Evolutionary conservation across 305 asterid species (phyloP), one percentile per base, ranked within the genome.

Genomic region (Fraxinus sp.): DNA sequence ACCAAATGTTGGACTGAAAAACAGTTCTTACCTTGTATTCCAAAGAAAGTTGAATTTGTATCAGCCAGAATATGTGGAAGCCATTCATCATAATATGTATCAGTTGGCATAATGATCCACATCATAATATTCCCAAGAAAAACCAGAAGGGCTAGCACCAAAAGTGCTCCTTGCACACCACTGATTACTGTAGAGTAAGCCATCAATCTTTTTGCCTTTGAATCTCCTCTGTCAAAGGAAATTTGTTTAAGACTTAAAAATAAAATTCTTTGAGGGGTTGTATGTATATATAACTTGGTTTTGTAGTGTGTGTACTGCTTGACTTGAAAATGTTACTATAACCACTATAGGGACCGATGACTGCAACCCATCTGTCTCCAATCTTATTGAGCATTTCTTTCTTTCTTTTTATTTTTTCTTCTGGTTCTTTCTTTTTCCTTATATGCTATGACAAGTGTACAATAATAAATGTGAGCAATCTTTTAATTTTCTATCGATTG

Each of bases 21-120:
- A 26, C 13, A 9, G 30, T 28, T 7, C 7, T 18, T 71, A 95
- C 98, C 99, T 94, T 94, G 98, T 59, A 93, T 87, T 73, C 93
- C 99, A 80, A 94, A 95, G 92, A 89, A 95, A 66, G 93, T 94
- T 13, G 99, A 92, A 59, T 90, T 90, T 66, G 97, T 90, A 78
- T 79, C 82, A 81, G 95, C 92, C 87, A 94, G 84, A 79, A 95
- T 90, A 9, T 88, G 94, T 57, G 93, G 94, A 77, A 92, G 83
- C 98, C 98, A 95, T 82, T 88, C 84, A 24, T 87, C 87, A 87
- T 92, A 92, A 79, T 95, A 95, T 2, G 96, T 90, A 89, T 90
- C 96, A 20, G 98, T 94, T 16, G 97, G 98, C 97, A 94, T 92
- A 41, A 94, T 90, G 32, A 93, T 88, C 99, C 98, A 95, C 97